Base-by-base conservation (phyloP, 805 yeast genomes). In the Kazachstania martiniae region DNA sequence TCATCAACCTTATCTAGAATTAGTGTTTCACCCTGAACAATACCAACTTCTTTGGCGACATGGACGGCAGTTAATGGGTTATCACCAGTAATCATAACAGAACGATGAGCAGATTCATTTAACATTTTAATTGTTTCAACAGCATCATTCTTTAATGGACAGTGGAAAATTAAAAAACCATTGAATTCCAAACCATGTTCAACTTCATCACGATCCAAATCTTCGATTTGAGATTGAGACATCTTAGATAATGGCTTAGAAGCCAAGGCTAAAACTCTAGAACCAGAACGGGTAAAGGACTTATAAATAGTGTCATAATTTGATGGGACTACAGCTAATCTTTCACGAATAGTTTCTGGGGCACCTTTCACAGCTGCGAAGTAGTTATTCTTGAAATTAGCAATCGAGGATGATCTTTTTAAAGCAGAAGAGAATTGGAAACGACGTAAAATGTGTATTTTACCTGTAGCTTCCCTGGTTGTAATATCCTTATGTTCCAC, bases 1-100 rank as follows among this genome's bases (percentile, higher is more conserved):
- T 72, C 77, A 51, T 80, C 91, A 23, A 89, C 85, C 15, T 76
- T 73, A 61, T 89, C 98, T 47, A 91, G 66, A 46, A 91, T 85
- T 48, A 91, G 66, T 24, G 82, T 83, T 33, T 80, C 85, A 45
- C 85, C 77, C 31, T 80, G 81, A 38, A 86, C 79, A 51, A 91
- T 91, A 13, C 67, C 79, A 38, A 91, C 97, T 59, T 85, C 94
- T 47, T 77, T 77, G 15, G 97, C 97, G 46, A 91, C 98, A 56
- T 89, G 96, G 39, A 91, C 91, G 21, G 98, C 98, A 44, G 98
- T 91, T 53, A 91, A 72, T 25, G 98, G 96, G 59, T 89, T 91
- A 61, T 91, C 98, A 68, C 98, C 98, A 30, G 98, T 91, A 46
- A 91, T 91, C 98, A 91, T 91, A 27, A 91, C 75, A 56, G 85